A percentile compares a stretch with the other conserved stretches of the same genome.
phyloP scores from a whole-genome alignment of 2,329 filamentous ascomycete species.

The Curvularia sp. region DNA sequence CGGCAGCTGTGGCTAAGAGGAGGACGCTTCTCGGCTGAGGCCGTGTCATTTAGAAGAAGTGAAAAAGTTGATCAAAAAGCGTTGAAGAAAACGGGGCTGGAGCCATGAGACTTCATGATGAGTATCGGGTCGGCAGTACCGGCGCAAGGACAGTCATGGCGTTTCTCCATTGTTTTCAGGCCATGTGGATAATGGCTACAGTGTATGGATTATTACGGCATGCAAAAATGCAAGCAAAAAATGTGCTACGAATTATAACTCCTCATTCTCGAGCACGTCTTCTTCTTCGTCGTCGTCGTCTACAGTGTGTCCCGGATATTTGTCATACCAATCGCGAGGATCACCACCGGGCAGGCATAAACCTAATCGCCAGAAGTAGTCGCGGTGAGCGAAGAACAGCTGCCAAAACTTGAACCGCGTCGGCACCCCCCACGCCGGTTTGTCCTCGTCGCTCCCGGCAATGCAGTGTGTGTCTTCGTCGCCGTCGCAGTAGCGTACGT shows the following conservation, averaged over 20 bases:
- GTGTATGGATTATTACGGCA: constrained; percentile 6
- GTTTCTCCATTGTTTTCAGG: constrained; percentile 4
- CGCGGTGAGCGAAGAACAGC: constrained; percentile 88
- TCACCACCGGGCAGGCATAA: constrained; percentile 85
- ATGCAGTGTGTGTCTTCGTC: constrained; percentile 76
- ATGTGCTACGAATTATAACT: constrained; percentile 22
- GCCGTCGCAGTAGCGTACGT: constrained; percentile 76
- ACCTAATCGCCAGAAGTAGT: constrained; percentile 95
- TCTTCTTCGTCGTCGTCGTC: constrained; percentile 24
- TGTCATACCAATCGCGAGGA: constrained; percentile 69
- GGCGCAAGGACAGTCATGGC: constrained; percentile 12
- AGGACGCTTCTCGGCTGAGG: constrained; percentile 58
- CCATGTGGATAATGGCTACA: constrained; percentile 1
- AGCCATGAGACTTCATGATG: background rate
- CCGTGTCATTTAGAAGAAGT: constrained; percentile 31
- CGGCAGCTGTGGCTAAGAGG: constrained; percentile 78
- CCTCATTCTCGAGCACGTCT: constrained; percentile 23
- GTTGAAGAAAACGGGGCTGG: background rate
- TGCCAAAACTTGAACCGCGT: constrained; percentile 82
- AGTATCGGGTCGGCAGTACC: constrained; percentile 1
- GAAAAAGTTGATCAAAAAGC: background rate
- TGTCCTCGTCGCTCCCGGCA: constrained; percentile 58
- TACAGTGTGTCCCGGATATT: constrained; percentile 41
- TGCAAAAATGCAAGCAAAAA: background rate
- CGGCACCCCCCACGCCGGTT: constrained; percentile 50